These are phyloP conservation scores for Canna indica DNA, from an alignment of 176 grass and related monocot species.

Conservation along the genomic window DNA sequence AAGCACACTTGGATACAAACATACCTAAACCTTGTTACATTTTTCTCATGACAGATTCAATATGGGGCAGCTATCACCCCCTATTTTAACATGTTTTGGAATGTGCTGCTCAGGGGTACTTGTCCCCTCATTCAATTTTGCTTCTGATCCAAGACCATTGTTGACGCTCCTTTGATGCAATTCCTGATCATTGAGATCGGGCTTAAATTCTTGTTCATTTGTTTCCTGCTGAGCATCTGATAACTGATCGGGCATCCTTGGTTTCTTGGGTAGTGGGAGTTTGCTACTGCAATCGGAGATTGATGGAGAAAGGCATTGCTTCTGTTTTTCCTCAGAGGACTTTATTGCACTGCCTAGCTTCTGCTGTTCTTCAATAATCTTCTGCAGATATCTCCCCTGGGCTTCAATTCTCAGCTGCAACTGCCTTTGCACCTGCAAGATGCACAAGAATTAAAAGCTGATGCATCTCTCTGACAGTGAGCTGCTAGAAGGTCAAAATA, in stretches of 20 bases:
- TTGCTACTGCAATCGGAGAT: conserved; percentile 37
- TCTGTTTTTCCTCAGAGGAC: conserved; percentile 44
- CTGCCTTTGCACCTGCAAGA: conserved; percentile 82
- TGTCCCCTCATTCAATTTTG: conserved; percentile 40
- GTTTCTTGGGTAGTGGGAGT: conserved; percentile 42
- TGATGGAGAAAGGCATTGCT: conserved; percentile 34
- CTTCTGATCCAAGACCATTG: conserved; percentile 21
- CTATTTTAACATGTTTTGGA: not conserved
- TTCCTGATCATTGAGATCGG: conserved; percentile 60
- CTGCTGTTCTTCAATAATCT: conserved; percentile 94
- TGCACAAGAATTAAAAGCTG: conserved; percentile 8
- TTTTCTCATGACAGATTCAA: not conserved
- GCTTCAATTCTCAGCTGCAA: conserved; percentile 95
- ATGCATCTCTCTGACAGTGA: not conserved
- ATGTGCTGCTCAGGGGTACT: conserved; percentile 29
- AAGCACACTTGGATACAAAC: no score
- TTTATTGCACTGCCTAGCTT: conserved; percentile 49
- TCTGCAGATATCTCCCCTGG: conserved; percentile 81
- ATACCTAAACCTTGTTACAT: no score
- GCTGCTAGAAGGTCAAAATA: not conserved
- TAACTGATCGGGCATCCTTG: conserved; percentile 30
- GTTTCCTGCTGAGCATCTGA: conserved; percentile 31
- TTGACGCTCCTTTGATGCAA: conserved; percentile 24
- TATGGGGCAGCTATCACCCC: conserved; percentile 7
- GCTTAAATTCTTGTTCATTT: conserved; percentile 38